phyloP scores from a whole-genome alignment of 257 asterid species.

The Petunia secreta region DNA sequence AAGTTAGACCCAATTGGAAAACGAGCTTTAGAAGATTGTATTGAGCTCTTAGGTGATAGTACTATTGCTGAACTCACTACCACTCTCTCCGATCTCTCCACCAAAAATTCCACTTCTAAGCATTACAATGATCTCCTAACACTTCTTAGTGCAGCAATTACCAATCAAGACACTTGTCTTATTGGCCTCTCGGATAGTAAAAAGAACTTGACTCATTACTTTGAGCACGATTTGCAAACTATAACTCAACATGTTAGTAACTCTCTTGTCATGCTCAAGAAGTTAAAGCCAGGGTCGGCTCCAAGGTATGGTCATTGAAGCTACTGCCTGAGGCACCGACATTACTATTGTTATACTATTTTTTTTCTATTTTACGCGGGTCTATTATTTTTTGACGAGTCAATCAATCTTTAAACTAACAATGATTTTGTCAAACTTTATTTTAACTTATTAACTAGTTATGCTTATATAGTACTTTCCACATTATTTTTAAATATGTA shows the following conservation, averaged over 20 bases:
- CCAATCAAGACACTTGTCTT: conserved; percentile 91
- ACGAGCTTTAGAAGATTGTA: conserved; percentile 76
- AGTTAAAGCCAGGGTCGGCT: conserved; percentile 41
- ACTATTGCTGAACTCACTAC: conserved; percentile 49
- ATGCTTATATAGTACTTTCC: no score
- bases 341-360: rapidly evolving
- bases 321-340: background rate
- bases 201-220: conserved; percentile 51
- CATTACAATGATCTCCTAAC: conserved; percentile 69
- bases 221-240: conserved; percentile 51
- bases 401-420: no score
- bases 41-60: conserved; percentile 61
- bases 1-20: conserved; percentile 59
- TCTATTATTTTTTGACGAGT: no score
- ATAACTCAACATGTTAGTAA: conserved; percentile 81
- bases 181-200: conserved; percentile 67
- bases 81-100: conserved; percentile 49
- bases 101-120: conserved; percentile 38
- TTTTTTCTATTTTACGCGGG: background rate
- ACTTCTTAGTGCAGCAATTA: conserved; percentile 84
- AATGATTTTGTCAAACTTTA: no score
- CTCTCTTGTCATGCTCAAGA: conserved; percentile 70
- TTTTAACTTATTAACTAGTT: no score
- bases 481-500: no score
- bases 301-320: background rate